Base-by-base conservation (phyloP, 257 asterid genomes). In the Galeopsis tetrahit region DNA sequence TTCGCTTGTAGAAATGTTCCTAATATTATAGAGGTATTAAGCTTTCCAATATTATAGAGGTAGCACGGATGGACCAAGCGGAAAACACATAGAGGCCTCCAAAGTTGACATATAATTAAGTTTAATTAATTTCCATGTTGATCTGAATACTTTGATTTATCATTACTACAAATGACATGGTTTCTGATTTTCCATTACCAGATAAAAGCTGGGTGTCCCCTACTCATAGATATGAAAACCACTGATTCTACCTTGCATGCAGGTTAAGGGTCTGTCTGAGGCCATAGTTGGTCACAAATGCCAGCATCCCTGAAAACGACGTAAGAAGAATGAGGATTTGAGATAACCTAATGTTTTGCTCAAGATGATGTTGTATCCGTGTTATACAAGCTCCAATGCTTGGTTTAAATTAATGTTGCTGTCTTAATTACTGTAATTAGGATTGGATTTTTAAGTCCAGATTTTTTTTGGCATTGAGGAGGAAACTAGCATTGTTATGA, bases 181-280 rank as follows among this genome's bases (percentile, higher is more conserved):
- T 52, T 68, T 68, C 58, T 40, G 10, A 15, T 65, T 74, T 79
- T 52, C 28, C 60, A 52, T 52, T 34, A 57, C 77, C 92, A 89
- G 99, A 86, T 34, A 91, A 85, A 80, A 69, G 83, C 66, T 83
- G 82, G 97, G 86, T 87, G 64, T 85, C 97, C n/a, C 99, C 97
- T 0, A 82, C 93, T n/a, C 92, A 89, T 81, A 89, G 96, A 92
- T 91, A 94, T 15, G 55, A 21, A 21, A 64, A 43, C 65, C 32
- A n/a, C 28, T 40, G 56, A 60, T 71, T 40, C 28, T 46, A 55
- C 65, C 62, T 66, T 36, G 32, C 7, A 36, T 63, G 75, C 75
- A 88, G 94, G 80, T 72, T 66, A 84, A 69, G 4, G 78, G 81
- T 1, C 86, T 71, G 21, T 31, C 82, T 8, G 63, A 36, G 9